phyloP scores from a whole-genome alignment of 2,329 filamentous ascomycete genomes.

The Celoporthe dispersa region DNA sequence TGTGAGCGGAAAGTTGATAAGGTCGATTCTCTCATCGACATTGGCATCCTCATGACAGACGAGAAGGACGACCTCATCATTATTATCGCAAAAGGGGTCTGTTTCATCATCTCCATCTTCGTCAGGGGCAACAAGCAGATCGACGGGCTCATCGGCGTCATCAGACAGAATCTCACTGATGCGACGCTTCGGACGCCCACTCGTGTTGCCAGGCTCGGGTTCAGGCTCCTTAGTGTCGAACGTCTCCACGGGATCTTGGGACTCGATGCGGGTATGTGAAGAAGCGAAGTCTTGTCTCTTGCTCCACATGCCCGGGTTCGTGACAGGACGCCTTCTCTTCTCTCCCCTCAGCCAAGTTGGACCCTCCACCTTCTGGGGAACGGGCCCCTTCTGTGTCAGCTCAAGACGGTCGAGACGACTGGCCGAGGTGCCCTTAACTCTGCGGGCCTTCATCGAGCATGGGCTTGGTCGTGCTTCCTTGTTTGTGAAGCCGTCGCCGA shows the following conservation, averaged over 20 bases:
- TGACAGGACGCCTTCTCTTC: conserved; percentile 19
- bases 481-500: conserved; percentile 24
- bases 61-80: conserved; percentile 14
- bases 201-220: background rate
- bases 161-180: background rate
- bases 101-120: background rate
- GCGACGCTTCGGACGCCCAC: background rate
- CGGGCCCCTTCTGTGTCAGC: conserved; percentile 30
- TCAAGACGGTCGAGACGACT: conserved; percentile 31
- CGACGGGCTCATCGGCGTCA: background rate
- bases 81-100: background rate
- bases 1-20: conserved; percentile 8
- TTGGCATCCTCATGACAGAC: background rate
- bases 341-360: conserved; percentile 7
- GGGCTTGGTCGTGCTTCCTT: conserved; percentile 20
- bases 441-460: conserved; percentile 15
- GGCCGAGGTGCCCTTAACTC: conserved; percentile 5
- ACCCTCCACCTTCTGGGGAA: conserved; percentile 18
- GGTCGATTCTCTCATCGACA: background rate
- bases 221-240: background rate
- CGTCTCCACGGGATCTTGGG: conserved; percentile 13
- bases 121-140: background rate
- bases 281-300: conserved; percentile 16
- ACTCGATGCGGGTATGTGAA: conserved; percentile 13
- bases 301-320: background rate